Evolutionary conservation across 345 rosid species (phyloP).

Genomic region (Geranium rotundifolium): DNA sequence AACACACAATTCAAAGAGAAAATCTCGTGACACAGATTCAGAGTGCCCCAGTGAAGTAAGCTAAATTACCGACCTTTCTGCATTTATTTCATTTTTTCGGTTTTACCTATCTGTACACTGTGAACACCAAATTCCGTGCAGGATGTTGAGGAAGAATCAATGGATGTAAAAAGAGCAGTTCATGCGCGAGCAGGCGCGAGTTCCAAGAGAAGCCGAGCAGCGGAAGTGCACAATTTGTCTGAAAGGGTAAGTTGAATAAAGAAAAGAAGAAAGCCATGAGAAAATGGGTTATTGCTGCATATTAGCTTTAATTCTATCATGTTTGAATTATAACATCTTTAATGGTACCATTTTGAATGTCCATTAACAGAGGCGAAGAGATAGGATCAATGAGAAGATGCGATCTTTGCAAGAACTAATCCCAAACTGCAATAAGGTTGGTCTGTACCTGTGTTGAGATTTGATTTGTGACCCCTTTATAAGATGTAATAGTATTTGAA

Average conservation of each 20-base stretch:
- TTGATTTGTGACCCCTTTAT: not conserved
- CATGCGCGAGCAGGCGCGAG: slow-evolving; percentile 13
- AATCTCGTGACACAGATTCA: slow-evolving; percentile 31
- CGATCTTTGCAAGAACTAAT: slow-evolving; percentile 48
- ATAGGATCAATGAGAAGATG: slow-evolving; percentile 56
- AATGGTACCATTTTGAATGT: not conserved
- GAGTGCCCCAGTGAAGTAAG: slow-evolving; percentile 29
- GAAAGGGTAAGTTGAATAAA: slow-evolving; percentile 34
- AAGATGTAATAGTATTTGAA: not conserved
- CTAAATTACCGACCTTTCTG: not conserved
- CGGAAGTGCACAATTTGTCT: slow-evolving; percentile 26
- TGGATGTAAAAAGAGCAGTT: slow-evolving; percentile 15
- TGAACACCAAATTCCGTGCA: slow-evolving; percentile 12
- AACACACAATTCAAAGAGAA: slow-evolving; percentile 45
- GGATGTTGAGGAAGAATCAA: slow-evolving; percentile 23
- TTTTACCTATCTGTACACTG: not conserved
- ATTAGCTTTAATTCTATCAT: not conserved
- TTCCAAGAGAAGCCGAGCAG: slow-evolving; percentile 23
- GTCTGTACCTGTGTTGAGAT: not conserved
- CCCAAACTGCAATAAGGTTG: slow-evolving; percentile 64
- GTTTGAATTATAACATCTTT: not conserved
- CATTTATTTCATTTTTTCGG: not conserved
- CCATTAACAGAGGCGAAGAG: slow-evolving; percentile 41
- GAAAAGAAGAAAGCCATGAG: not conserved
- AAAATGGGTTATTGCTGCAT: not conserved